phyloP scores from a whole-genome alignment of 108 stramenopile species.

The Cyclostephanos invisitatus region DNA sequence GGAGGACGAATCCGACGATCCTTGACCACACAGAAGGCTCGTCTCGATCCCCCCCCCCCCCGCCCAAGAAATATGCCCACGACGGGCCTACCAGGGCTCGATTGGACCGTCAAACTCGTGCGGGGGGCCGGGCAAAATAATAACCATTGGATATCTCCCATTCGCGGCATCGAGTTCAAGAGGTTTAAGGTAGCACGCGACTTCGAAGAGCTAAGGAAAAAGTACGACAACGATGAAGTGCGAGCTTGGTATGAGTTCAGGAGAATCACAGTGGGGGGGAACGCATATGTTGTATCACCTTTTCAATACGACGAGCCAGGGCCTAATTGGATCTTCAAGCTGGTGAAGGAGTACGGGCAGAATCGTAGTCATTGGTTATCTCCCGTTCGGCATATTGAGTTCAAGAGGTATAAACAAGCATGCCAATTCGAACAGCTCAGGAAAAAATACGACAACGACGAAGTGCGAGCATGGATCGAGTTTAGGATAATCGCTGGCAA shows the following conservation, averaged over 20 bases:
- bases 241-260: constrained; percentile 4
- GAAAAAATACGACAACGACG: background rate
- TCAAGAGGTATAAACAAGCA: constrained; percentile 2
- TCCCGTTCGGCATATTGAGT: background rate
- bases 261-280: background rate
- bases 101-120: background rate
- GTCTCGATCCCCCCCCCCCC: no score
- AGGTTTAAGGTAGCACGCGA: background rate
- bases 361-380: background rate
- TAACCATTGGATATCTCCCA: background rate
- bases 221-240: background rate
- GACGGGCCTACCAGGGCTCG: background rate
- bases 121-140: background rate
- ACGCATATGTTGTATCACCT: background rate
- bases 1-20: no score
- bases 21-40: no score
- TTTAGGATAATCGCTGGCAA: background rate
- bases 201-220: background rate
- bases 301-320: background rate
- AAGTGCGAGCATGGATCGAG: background rate
- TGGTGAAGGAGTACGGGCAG: background rate
- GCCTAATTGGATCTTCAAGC: background rate
- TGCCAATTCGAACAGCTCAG: background rate
- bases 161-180: background rate
- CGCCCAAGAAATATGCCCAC: no score